Evolutionary conservation across 345 rosid species (phyloP).

Genomic region (Luvunga scandens): DNA sequence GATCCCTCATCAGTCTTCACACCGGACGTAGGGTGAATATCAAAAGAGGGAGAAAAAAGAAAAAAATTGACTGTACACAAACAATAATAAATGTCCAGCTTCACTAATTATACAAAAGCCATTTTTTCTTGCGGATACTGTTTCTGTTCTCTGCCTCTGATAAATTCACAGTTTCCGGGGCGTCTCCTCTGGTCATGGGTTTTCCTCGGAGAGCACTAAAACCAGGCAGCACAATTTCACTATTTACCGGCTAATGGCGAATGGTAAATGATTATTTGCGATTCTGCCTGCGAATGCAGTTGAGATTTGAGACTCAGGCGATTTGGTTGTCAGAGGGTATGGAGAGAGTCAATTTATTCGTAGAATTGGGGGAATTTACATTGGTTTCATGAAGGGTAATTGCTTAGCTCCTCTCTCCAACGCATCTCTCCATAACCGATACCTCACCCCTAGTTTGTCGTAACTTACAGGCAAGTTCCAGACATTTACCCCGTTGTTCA

Average conservation of each 20-base stretch:
- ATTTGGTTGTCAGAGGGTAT: not conserved
- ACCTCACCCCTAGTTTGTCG: conserved; percentile 96
- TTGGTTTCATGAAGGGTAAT: conserved; percentile 55
- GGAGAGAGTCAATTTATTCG: conserved; percentile 12
- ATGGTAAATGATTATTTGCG: conserved; percentile 1
- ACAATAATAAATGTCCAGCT: conserved; percentile 31
- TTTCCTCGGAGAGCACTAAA: conserved; percentile 2
- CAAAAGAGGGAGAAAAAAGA: not conserved
- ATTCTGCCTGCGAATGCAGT: not conserved
- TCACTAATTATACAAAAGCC: conserved; percentile 25
- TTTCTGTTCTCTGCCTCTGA: conserved; percentile 14
- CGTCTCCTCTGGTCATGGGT: not conserved
- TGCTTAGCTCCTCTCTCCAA: conserved; percentile 64
- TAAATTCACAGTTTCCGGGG: conserved; percentile 24
- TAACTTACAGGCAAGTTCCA: conserved; percentile 90
- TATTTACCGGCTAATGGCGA: not conserved
- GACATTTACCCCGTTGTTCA: conserved; percentile 80
- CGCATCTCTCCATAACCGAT: conserved; percentile 83
- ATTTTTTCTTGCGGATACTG: not conserved
- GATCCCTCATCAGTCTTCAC: not conserved
- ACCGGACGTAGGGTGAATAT: not conserved
- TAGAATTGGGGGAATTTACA: conserved; percentile 5
- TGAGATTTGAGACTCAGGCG: not conserved
- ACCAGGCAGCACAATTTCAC: not conserved
- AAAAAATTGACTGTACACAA: conserved; percentile 40